phyloP scores from a whole-genome alignment of 2,329 filamentous ascomycete genomes.

The Fusarium caatingaense region DNA sequence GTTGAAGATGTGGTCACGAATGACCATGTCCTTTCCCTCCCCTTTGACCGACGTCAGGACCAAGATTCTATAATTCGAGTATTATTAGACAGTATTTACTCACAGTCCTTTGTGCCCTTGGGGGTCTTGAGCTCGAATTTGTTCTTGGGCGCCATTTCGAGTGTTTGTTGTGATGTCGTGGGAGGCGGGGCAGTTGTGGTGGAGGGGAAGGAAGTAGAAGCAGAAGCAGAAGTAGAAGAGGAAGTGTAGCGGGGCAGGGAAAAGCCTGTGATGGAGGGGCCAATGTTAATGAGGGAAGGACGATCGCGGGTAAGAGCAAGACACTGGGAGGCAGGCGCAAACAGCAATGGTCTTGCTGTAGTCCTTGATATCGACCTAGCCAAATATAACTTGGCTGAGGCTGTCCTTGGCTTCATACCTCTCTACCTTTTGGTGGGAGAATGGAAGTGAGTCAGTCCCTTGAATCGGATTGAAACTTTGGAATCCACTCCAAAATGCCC shows the following conservation, averaged over 20 bases:
- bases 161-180: constrained; percentile 31
- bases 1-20: constrained; percentile 82
- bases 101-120: constrained; percentile 90
- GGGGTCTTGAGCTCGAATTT: constrained; percentile 77
- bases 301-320: constrained; percentile 16
- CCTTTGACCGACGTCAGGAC: constrained; percentile 49
- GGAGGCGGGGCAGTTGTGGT: constrained; percentile 42
- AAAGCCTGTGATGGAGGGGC: constrained; percentile 40
- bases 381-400: constrained; percentile 41
- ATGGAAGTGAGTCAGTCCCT: constrained; percentile 38
- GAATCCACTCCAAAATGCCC: constrained; percentile 33
- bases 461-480: constrained; percentile 17
- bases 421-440: constrained; percentile 32
- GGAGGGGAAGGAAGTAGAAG: constrained; percentile 6
- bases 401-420: constrained; percentile 43
- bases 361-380: constrained; percentile 34
- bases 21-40: constrained; percentile 81
- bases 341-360: constrained; percentile 25
- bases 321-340: not conserved
- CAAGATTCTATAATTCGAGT: not conserved
- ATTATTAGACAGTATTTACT: constrained; percentile 15
- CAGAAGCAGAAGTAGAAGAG: constrained; percentile 16
- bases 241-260: constrained; percentile 42
- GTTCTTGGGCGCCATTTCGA: constrained; percentile 48
- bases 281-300: constrained; percentile 10